Conservation (phyloP, 805 yeast species). For the Scheffersomyces spartinae region DNA sequence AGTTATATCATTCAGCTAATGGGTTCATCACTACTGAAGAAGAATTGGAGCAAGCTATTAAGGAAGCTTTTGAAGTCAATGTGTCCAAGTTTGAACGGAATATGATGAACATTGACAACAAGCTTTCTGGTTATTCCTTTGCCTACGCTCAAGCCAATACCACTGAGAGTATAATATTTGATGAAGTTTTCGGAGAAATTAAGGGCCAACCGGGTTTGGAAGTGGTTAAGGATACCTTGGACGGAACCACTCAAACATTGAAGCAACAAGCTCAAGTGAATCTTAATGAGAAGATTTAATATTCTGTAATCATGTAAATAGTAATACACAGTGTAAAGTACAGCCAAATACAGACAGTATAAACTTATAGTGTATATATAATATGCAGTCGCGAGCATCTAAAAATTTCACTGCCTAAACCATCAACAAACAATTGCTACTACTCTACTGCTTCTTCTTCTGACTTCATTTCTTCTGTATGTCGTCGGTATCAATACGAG, state of each 20-base stretch:
- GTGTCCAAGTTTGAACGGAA: constrained; percentile 23
- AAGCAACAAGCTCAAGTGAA: constrained; percentile 25
- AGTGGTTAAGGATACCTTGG: constrained; percentile 24
- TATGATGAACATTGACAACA: constrained; percentile 22
- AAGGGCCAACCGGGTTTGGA: constrained; percentile 31
- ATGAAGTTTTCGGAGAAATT: constrained; percentile 27
- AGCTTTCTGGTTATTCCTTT: constrained; percentile 19
- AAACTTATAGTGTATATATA: no score
- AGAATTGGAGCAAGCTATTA: constrained; percentile 46
- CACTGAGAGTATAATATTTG: constrained; percentile 23
- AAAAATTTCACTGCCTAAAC: no score
- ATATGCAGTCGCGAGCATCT: no score
- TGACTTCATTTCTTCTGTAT: background rate
- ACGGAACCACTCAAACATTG: constrained; percentile 25
- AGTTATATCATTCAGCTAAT: constrained; percentile 59
- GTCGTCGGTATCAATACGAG: constrained; percentile 1
- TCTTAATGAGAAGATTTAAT: no score
- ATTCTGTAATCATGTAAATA: no score
- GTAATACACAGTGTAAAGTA: no score
- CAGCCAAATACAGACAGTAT: constrained; percentile 3
- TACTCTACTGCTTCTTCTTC: no score
- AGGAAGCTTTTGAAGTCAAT: constrained; percentile 40
- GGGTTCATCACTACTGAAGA: constrained; percentile 65
- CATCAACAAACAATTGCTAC: no score
- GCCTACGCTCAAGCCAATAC: constrained; percentile 15